A percentile compares a stretch with the other conserved stretches of the same genome.
phyloP scores from a whole-genome alignment of 371 early-diverging fungal species.

The Actinomucor elegans region DNA sequence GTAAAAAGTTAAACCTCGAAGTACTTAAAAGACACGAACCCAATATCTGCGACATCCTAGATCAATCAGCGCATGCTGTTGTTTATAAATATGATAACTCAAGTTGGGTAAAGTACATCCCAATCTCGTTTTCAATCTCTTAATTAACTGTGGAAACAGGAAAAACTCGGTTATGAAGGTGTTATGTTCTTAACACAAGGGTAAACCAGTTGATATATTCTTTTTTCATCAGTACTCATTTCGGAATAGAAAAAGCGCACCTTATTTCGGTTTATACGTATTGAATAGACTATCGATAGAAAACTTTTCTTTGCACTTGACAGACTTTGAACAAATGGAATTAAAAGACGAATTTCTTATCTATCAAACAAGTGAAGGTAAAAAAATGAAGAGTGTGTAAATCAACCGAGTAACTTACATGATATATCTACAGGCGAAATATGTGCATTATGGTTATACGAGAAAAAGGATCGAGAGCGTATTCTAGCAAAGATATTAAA shows the following conservation, averaged over 20 bases:
- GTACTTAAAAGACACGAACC: slow-evolving; percentile 76
- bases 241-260: slow-evolving; percentile 35
- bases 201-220: slow-evolving; percentile 10
- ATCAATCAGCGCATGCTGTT: slow-evolving; percentile 73
- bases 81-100: slow-evolving; percentile 75
- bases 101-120: slow-evolving; percentile 61
- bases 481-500: slow-evolving; percentile 57
- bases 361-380: slow-evolving; percentile 65
- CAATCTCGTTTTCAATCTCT: background rate
- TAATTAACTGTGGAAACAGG: too few relatives aligned
- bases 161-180: slow-evolving; percentile 71
- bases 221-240: background rate
- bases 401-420: background rate
- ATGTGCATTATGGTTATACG: slow-evolving; percentile 77
- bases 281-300: slow-evolving; percentile 71
- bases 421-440: slow-evolving; percentile 35
- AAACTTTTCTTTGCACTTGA: slow-evolving; percentile 59
- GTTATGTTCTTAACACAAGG: slow-evolving; percentile 63
- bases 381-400: background rate
- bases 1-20: slow-evolving; percentile 67
- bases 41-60: slow-evolving; percentile 64
- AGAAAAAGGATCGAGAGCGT: slow-evolving; percentile 64
- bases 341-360: slow-evolving; percentile 69
- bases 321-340: slow-evolving; percentile 62
- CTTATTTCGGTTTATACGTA: slow-evolving; percentile 62